A percentile compares a stretch with the other conserved stretches of the same genome.
These are phyloP conservation scores for Arthrinium phaeospermum DNA, from an alignment of 2,329 filamentous ascomycete genomes.

Conservation along the genomic window DNA sequence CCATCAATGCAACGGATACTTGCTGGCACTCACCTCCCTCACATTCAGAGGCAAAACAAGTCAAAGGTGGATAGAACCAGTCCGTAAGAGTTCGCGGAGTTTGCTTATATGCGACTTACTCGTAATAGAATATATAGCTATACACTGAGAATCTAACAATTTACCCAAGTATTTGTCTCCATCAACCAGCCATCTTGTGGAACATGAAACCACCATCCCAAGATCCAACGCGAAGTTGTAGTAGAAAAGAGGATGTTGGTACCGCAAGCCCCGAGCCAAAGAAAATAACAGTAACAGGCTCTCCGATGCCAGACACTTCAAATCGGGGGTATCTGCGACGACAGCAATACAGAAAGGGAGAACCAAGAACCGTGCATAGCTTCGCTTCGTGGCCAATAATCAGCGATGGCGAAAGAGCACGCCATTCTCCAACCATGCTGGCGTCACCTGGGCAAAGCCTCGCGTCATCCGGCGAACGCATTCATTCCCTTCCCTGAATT, in stretches of 20 bases:
- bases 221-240: not conserved
- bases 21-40: not conserved
- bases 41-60: not conserved
- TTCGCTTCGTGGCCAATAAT: not conserved
- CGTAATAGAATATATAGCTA: not conserved
- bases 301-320: constrained; percentile 9
- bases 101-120: not conserved
- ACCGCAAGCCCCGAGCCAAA: not conserved
- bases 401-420: constrained; percentile 22
- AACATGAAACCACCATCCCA: not conserved
- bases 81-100: not conserved
- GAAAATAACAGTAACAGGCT: not conserved
- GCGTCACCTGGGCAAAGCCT: constrained; percentile 19
- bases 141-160: not conserved
- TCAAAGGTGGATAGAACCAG: not conserved
- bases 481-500: not conserved
- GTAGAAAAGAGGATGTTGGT: not conserved
- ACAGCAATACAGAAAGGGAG: constrained; percentile 20
- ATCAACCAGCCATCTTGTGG: not conserved
- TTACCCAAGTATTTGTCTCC: not conserved
- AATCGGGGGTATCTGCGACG: constrained; percentile 23
- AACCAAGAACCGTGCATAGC: not conserved
- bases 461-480: constrained; percentile 3
- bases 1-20: not conserved
- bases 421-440: constrained; percentile 21